These are phyloP conservation scores for Debaryomyces sp. DNA, from an alignment of 1,139 yeast genomes.

Conservation along the genomic window DNA sequence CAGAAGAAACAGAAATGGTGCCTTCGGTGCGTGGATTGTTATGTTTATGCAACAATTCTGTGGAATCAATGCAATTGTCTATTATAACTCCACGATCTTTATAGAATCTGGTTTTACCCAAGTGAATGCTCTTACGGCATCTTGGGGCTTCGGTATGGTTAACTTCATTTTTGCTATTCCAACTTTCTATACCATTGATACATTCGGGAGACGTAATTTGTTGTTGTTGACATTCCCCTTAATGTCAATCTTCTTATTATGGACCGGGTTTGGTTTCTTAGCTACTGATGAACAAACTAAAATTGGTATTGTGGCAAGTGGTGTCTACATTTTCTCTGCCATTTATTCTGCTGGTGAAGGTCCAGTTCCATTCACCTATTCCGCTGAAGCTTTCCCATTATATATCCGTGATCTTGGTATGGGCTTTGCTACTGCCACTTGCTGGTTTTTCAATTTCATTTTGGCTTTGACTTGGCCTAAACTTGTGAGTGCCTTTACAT, in stretches of 20 bases:
- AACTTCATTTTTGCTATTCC: constrained; percentile 84
- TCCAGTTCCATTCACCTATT: constrained; percentile 90
- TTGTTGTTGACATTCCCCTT: constrained; percentile 75
- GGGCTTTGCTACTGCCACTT: constrained; percentile 80
- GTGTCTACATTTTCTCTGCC: constrained; percentile 72
- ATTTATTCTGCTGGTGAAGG: constrained; percentile 88
- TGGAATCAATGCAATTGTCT: constrained; percentile 88
- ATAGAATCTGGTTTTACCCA: constrained; percentile 64
- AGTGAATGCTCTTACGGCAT: constrained; percentile 68
- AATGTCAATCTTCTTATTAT: constrained; percentile 64
- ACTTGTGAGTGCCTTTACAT: constrained; percentile 61
- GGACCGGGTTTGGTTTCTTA: constrained; percentile 80
- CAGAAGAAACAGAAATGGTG: constrained; percentile 83
- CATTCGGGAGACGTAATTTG: constrained; percentile 73
- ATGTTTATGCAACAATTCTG: constrained; percentile 94
- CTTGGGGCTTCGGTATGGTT: constrained; percentile 85
- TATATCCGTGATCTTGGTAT: constrained; percentile 86
- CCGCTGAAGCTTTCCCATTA: constrained; percentile 86
- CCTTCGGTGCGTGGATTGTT: constrained; percentile 76
- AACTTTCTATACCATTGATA: constrained; percentile 80
- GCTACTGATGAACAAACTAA: constrained; percentile 54
- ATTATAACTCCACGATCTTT: constrained; percentile 76
- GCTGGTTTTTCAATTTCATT: constrained; percentile 85
- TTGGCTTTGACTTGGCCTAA: constrained; percentile 86
- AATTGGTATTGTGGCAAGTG: constrained; percentile 66